Evolutionary conservation across 2,329 filamentous ascomycete genomes (phyloP).

Genomic region (Fusarium temperatum): DNA sequence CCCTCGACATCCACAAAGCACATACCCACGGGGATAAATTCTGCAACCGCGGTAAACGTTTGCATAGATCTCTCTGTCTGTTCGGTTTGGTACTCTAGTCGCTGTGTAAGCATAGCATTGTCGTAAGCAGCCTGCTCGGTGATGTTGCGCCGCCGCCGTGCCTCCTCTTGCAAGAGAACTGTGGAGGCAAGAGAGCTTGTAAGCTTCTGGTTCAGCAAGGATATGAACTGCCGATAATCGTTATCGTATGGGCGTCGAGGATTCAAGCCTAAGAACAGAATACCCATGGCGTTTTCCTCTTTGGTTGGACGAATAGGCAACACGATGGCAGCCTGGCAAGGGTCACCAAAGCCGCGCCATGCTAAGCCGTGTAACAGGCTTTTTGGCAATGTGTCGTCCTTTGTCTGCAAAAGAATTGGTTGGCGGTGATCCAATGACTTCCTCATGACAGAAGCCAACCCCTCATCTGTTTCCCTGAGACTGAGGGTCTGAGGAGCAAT

Average conservation of each 20-base stretch:
- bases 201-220: constrained; percentile 63
- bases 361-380: constrained; percentile 66
- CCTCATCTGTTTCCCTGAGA: constrained; percentile 49
- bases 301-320: constrained; percentile 75
- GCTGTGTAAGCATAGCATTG: constrained; percentile 71
- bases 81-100: constrained; percentile 66
- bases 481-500: constrained; percentile 52
- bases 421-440: constrained; percentile 50
- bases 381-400: constrained; percentile 64
- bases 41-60: constrained; percentile 75
- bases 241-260: constrained; percentile 77
- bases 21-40: constrained; percentile 78
- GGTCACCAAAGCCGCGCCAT: constrained; percentile 72
- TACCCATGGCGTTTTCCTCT: constrained; percentile 71
- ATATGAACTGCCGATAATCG: constrained; percentile 75
- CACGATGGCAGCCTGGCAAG: constrained; percentile 72
- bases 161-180: constrained; percentile 76
- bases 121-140: constrained; percentile 71
- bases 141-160: constrained; percentile 60
- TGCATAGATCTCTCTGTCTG: constrained; percentile 65
- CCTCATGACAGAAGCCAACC: constrained; percentile 52
- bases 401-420: constrained; percentile 53
- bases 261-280: constrained; percentile 76
- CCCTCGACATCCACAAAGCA: constrained; percentile 74
- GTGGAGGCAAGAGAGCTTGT: constrained; percentile 76